Conservation (phyloP, 2,329 filamentous ascomycete species). For the Coniochaeta hoffmannii region DNA sequence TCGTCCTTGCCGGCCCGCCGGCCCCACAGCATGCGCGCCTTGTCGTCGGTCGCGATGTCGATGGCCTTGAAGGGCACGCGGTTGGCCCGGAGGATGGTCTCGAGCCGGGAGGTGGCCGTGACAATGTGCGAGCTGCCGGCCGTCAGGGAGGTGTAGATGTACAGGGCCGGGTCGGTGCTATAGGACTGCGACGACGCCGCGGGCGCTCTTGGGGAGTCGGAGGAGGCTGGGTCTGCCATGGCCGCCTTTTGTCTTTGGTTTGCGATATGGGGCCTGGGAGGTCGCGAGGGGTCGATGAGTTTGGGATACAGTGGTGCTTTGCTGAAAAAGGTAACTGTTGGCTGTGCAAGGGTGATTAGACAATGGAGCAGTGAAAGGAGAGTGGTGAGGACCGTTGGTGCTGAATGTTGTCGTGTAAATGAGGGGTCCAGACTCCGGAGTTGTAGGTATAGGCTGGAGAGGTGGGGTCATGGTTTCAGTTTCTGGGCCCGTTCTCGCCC, state of each 20-base stretch:
- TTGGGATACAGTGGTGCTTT: too few relatives aligned
- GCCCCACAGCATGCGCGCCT: slow-evolving; percentile 82
- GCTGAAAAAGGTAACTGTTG: too few relatives aligned
- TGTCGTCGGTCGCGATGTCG: slow-evolving; percentile 84
- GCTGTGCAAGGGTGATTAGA: too few relatives aligned
- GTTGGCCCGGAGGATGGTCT: slow-evolving; percentile 94
- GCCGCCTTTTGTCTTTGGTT: not conserved
- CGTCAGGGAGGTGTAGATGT: slow-evolving; percentile 93
- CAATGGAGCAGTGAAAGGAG: not conserved
- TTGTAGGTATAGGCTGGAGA: not conserved
- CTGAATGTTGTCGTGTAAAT: not conserved
- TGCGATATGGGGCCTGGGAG: too few relatives aligned
- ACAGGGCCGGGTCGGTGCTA: slow-evolving; percentile 64
- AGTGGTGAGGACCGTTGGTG: not conserved
- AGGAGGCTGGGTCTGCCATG: not conserved
- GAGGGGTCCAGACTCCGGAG: not conserved
- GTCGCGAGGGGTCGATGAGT: too few relatives aligned
- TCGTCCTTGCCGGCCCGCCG: slow-evolving; percentile 69
- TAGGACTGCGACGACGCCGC: slow-evolving; percentile 26
- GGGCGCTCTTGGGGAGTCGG: not conserved
- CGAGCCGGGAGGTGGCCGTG: slow-evolving; percentile 88
- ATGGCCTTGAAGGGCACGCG: slow-evolving; percentile 88
- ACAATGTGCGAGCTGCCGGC: slow-evolving; percentile 94
- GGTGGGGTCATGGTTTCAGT: not conserved
- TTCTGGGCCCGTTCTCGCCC: not conserved